A percentile compares a stretch with the other conserved stretches of the same genome.
Evolutionary conservation across 495 filamentous ascomycete species (phyloP).

Genomic region (Aspergillus funiculosus): DNA sequence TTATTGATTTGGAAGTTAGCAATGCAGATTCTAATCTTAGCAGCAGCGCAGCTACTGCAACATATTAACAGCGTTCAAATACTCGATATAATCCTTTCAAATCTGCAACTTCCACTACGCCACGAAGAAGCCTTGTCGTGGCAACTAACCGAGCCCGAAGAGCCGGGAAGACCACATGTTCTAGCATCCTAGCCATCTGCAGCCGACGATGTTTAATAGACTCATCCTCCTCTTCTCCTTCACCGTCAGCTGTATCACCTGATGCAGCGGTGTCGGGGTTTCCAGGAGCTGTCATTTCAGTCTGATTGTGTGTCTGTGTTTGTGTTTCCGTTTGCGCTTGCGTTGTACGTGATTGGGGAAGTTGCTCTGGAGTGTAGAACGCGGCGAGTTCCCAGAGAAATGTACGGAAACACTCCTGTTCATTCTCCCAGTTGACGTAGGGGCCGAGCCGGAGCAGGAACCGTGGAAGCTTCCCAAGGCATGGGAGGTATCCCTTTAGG

Average conservation of each 20-base stretch:
- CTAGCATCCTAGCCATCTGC: constrained; percentile 65
- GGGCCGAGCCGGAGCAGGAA: constrained; percentile 89
- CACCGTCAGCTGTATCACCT: too few relatives aligned
- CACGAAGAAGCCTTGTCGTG: constrained; percentile 69
- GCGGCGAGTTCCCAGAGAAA: constrained; percentile 84
- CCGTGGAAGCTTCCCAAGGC: constrained; percentile 75
- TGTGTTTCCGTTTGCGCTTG: too few relatives aligned
- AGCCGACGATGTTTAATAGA: constrained; percentile 54
- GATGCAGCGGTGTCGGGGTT: too few relatives aligned
- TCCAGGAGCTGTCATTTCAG: background rate
- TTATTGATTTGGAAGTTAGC: too few relatives aligned
- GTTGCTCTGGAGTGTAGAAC: constrained; percentile 84
- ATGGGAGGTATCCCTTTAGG: constrained; percentile 81
- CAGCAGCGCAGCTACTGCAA: too few relatives aligned
- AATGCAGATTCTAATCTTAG: too few relatives aligned
- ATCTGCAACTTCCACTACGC: constrained; percentile 85
- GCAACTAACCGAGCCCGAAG: constrained; percentile 79
- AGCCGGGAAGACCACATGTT: constrained; percentile 84
- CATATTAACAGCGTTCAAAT: constrained; percentile 93
- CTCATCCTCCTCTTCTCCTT: constrained; percentile 31
- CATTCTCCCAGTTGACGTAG: constrained; percentile 77
- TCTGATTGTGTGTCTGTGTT: constrained; percentile 5
- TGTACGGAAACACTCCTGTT: constrained; percentile 78
- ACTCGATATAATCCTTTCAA: constrained; percentile 91
- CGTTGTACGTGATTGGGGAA: constrained; percentile 50